Evolutionary conservation across 2,329 filamentous ascomycete species (phyloP).

Genomic region (Clonostachys solani): DNA sequence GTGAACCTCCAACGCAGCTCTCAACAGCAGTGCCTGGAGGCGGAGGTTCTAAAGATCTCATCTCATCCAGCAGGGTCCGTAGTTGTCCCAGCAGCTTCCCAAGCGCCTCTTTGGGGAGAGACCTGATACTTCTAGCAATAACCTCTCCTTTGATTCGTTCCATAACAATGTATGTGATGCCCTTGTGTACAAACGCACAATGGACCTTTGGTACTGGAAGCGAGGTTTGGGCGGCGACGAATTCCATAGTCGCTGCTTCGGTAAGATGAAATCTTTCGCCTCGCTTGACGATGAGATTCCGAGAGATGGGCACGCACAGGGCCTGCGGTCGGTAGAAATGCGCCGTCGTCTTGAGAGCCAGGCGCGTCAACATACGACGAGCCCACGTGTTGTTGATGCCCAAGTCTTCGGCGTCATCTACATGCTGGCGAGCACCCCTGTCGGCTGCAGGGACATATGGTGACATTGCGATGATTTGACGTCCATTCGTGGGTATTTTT

Average conservation of each 20-base stretch:
- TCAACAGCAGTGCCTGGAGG: not conserved
- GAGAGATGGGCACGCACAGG: constrained; percentile 16
- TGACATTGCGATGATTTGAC: too few species aligned
- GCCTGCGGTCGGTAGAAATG: constrained; percentile 14
- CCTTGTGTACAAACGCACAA: constrained; percentile 27
- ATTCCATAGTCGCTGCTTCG: constrained; percentile 20
- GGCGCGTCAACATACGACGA: constrained; percentile 13
- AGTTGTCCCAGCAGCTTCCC: constrained; percentile 12
- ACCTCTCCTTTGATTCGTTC: constrained; percentile 20
- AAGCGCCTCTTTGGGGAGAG: constrained; percentile 9
- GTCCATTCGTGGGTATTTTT: too few species aligned
- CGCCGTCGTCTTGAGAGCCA: constrained; percentile 18
- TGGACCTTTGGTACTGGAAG: constrained; percentile 38
- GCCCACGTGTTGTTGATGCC: constrained; percentile 19
- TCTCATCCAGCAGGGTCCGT: constrained; percentile 7
- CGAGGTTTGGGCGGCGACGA: constrained; percentile 29
- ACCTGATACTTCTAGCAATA: constrained; percentile 4
- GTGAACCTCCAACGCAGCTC: not conserved
- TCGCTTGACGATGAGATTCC: constrained; percentile 14
- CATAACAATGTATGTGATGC: constrained; percentile 36
- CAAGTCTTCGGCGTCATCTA: constrained; percentile 15
- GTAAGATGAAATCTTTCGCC: constrained; percentile 7
- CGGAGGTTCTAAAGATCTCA: constrained; percentile 2
- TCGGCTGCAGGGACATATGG: too few species aligned
- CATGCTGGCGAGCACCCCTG: constrained; percentile 1